Evolutionary conservation across 1,284 basidiomycete genomes (phyloP).

Genomic region (Taiwanofungus camphoratus): DNA sequence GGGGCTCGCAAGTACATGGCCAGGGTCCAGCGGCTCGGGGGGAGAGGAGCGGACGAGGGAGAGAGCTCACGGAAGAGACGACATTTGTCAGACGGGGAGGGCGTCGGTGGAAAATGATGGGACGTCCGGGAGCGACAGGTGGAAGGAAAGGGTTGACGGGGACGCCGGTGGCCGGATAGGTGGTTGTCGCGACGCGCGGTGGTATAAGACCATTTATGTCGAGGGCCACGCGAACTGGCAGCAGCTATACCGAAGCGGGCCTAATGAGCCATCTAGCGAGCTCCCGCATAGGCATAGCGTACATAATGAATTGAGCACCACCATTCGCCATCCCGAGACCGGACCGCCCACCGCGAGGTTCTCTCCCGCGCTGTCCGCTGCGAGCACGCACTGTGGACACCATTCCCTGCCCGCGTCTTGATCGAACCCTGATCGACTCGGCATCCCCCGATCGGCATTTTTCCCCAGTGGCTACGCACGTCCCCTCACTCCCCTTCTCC

Average conservation of each 20-base stretch:
- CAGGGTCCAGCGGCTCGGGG: slow-evolving; percentile 1
- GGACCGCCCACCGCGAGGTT: no score
- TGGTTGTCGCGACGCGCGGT: not conserved
- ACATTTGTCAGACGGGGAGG: not conserved
- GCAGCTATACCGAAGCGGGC: slow-evolving; percentile 1
- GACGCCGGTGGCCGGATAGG: no score
- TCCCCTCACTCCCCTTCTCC: not conserved
- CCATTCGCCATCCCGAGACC: no score
- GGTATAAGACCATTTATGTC: slow-evolving; percentile 10
- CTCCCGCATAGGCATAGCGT: no score
- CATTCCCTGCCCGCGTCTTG: no score
- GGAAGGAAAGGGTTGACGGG: slow-evolving; percentile 1
- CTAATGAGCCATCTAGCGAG: slow-evolving; percentile 1
- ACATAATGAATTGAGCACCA: no score
- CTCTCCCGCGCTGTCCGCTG: no score
- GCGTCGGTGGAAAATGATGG: slow-evolving; percentile 10
- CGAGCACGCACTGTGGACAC: no score
- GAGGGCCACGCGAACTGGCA: slow-evolving; percentile 6
- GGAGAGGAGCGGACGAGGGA: not conserved
- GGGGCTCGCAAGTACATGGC: slow-evolving; percentile 6
- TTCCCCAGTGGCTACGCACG: not conserved
- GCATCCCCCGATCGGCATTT: not conserved
- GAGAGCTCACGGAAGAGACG: slow-evolving; percentile 1
- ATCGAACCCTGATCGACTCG: no score
- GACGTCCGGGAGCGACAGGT: slow-evolving; percentile 3